Conservation (phyloP, 306 rosid genomes). For the Nissolia schottii region DNA sequence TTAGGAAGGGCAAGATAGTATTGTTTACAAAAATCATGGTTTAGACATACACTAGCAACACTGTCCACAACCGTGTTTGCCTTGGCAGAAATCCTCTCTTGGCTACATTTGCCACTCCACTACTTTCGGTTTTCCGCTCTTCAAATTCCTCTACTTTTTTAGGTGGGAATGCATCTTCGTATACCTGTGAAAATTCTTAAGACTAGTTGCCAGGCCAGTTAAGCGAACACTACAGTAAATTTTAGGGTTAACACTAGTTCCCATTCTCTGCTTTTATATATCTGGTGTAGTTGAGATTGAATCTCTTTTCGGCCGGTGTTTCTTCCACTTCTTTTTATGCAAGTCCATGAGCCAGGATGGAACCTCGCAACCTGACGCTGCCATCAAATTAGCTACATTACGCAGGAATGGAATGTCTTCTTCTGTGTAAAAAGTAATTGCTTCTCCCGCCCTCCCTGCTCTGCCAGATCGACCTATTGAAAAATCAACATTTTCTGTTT, state of each 20-base stretch:
- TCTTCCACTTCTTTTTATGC: slow-evolving; percentile 84
- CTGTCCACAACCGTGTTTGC: not conserved
- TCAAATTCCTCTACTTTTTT: not conserved
- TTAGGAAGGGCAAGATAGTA: not conserved
- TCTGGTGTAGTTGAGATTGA: slow-evolving; percentile 63
- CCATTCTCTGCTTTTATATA: slow-evolving; percentile 5
- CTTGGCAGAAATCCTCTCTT: not conserved
- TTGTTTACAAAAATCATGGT: not conserved
- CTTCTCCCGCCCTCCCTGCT: slow-evolving; percentile 95
- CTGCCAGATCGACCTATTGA: slow-evolving; percentile 87
- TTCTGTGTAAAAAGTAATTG: slow-evolving; percentile 83
- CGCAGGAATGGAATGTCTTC: slow-evolving; percentile 74
- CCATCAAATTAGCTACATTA: slow-evolving; percentile 80
- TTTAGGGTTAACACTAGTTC: not conserved
- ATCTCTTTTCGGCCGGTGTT: slow-evolving; percentile 80
- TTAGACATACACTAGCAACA: not conserved
- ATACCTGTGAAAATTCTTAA: not conserved
- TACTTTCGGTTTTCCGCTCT: not conserved
- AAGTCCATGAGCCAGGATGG: slow-evolving; percentile 68
- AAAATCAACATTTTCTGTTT: slow-evolving; percentile 16
- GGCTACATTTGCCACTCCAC: not conserved
- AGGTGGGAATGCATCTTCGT: not conserved
- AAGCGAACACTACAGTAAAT: not conserved
- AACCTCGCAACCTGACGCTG: slow-evolving; percentile 84
- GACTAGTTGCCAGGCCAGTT: not conserved